Evolutionary conservation across 176 grass and related monocot genomes (phyloP).

Genomic region (Musa schizocarpa): DNA sequence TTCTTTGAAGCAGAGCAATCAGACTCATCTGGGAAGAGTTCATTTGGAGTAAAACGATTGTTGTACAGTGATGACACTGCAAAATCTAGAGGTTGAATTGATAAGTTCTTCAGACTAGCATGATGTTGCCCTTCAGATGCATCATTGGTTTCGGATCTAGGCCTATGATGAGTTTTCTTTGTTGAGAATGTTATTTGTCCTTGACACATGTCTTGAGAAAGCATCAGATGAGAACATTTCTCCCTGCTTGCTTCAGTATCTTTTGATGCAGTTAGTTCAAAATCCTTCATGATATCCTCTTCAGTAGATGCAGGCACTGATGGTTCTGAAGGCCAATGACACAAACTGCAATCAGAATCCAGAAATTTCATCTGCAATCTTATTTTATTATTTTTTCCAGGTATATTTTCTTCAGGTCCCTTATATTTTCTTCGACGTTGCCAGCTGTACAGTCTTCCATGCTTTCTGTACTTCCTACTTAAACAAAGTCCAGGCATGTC

Average conservation of each 20-base stretch:
- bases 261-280: not conserved
- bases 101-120: not conserved
- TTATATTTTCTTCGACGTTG: constrained; percentile 9
- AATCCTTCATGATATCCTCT: not conserved
- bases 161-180: not conserved
- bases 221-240: not conserved
- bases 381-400: not conserved
- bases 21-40: not conserved
- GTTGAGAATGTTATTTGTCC: not conserved
- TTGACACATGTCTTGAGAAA: not conserved
- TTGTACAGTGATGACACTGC: not conserved
- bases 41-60: not conserved
- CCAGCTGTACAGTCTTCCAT: constrained; percentile 12
- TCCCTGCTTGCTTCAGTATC: not conserved
- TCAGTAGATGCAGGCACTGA: not conserved
- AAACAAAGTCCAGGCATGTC: not conserved
- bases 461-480: not conserved
- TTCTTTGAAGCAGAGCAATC: constrained; percentile 1
- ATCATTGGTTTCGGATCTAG: not conserved
- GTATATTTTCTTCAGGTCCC: not conserved
- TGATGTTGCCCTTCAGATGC: not conserved
- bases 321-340: not conserved
- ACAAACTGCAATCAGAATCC: not conserved
- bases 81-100: not conserved
- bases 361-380: not conserved